Percentiles rank a stretch among this genome's conserved stretches.
Conservation (phyloP, 116 monocot genomes). For the Posidonia oceanica region DNA sequence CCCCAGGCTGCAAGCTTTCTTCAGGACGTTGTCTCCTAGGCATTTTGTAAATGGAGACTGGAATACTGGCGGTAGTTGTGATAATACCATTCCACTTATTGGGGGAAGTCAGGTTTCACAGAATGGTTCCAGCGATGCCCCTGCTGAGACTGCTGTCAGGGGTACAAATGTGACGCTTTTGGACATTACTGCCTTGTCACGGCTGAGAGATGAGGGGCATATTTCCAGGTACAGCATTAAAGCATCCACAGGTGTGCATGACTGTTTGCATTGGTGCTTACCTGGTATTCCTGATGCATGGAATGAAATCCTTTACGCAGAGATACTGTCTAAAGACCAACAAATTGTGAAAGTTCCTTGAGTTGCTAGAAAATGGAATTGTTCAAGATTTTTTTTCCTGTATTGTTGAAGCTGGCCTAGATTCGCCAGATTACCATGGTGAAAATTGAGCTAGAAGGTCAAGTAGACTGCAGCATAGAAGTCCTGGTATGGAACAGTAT, state of each 20-base stretch:
- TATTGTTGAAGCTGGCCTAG: too few relatives aligned
- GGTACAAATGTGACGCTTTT: conserved; percentile 50
- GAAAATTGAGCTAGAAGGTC: too few relatives aligned
- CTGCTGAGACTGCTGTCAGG: conserved; percentile 30
- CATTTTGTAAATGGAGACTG: conserved; percentile 73
- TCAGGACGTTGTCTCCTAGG: conserved; percentile 53
- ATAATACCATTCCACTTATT: conserved; percentile 34
- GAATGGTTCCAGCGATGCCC: conserved; percentile 31
- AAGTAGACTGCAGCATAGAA: too few relatives aligned
- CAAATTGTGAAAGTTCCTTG: too few relatives aligned
- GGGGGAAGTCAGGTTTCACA: conserved; percentile 32
- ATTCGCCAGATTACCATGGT: too few relatives aligned
- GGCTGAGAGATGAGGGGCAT: conserved; percentile 61
- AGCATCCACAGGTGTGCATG: conserved; percentile 24
- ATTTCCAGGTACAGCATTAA: conserved; percentile 47
- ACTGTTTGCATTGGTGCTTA: conserved; percentile 81
- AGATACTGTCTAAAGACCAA: conserved; percentile 19
- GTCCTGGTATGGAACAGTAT: not conserved
- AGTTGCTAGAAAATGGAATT: too few relatives aligned
- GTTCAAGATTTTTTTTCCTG: too few relatives aligned
- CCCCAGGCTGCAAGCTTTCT: conserved; percentile 41
- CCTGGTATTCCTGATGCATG: conserved; percentile 75
- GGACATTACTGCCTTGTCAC: conserved; percentile 57
- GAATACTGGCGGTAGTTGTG: conserved; percentile 69
- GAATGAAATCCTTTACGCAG: conserved; percentile 68